Evolutionary conservation across 768 basidiomycete genomes (phyloP), one percentile per base, ranked within the genome.

Genomic region (Trametopsis cervina): DNA sequence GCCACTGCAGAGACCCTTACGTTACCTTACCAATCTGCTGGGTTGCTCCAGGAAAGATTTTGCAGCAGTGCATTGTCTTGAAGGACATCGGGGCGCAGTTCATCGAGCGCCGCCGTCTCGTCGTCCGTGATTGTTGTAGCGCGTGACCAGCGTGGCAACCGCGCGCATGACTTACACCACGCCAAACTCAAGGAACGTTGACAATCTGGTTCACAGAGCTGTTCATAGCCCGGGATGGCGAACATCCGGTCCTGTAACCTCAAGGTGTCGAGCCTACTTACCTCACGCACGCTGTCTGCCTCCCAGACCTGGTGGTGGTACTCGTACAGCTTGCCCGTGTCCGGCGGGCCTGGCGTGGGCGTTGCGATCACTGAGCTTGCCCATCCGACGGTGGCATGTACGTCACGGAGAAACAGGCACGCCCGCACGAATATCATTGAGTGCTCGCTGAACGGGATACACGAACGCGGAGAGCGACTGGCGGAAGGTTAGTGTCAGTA

Each of bases 381-480:
- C 59, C 54, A 58, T 1, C 26, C 44, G 23, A 52, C 44, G 6
- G 56, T 53, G 4, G 42, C 41, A 18, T 48, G 24, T 4, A 50
- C 36, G 17, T 59, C 44, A n/a, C 50, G 39, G 37, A 65, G 49
- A 55, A 59, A 60, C 3, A 65, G 52, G 42, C 53, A 52, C 27
- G 43, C 37, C 42, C 67, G 67, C 1, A 76, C 69, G 42, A 71
- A 61, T 6, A 73, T 68, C 87, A 93, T 91, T 52, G 91, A 80
- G 43, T 77, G 76, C 60, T 85, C 85, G 23, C 93, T 93, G 54
- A 94, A 96, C 0, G 93, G 93, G 3, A 95, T 89, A 62, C 98
- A 99, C 42, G 96, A 78, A 60, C 92, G 97, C 15, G 94, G 92
- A n/a, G 86, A 90, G 13, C 98, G 82, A 73, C 89, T 93, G 59